Base-by-base conservation (phyloP, 768 basidiomycete species). In the Atractiella rhizophila region DNA sequence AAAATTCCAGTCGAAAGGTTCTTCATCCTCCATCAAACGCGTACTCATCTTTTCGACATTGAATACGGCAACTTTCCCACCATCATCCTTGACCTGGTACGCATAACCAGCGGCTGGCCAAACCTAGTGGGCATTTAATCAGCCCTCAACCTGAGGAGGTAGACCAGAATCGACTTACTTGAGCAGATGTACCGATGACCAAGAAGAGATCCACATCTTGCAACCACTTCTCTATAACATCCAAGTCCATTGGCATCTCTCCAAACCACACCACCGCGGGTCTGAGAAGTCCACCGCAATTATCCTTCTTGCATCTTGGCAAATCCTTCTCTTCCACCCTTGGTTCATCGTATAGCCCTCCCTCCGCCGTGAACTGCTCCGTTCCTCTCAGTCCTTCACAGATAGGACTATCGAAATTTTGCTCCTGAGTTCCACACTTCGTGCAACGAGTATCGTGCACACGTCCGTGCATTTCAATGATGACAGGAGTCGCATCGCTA, bases 201-300 rank as follows among this genome's bases (percentile, higher is more conserved):
- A 72, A 55, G 36, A 63, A 63, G 12, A 71, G 51, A 54, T 71
- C 69, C 7, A 64, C 66, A n/a, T 57, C 40, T 3, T 57, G 51
- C 1, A 70, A 63, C 10, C 66, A 30, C 15, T 58, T 43, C 31
- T 63, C 56, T 37, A 68, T 68, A 21, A 54, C 45, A 16, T 61
- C 53, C 41, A 67, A n/a, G 9, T 62, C 49, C 10, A 55, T 46
- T 2, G 65, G 63, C 27, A 16, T 47, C 48, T 71, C 69, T 3
- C 64, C 66, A 47, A 72, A 73, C 69, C 69, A 71, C 2, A 71
- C 67, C 4, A 71, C 68, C 4, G 63, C 68, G 5, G 69, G 68
- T 18, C 69, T 59, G 1, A 61, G 57, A 12, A 71, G 58, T 9
- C 55, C 52, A 5, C 59, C 57, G 33, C 67, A 69, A 19, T 36